Base-by-base conservation (phyloP, 805 yeast species). In the Cyberlindnera americana region DNA sequence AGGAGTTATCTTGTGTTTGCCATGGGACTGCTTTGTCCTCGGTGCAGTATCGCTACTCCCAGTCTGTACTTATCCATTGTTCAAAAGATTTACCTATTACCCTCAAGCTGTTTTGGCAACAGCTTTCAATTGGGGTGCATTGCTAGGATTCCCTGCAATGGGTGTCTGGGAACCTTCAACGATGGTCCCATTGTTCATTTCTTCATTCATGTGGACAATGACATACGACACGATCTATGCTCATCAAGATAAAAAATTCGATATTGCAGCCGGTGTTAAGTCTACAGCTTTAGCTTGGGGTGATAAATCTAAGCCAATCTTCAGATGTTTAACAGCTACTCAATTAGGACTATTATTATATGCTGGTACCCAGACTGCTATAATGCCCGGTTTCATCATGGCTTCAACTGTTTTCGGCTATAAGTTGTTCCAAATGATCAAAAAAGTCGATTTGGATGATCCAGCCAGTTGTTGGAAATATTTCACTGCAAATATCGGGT, bases 281-380 rank as follows among this genome's bases (percentile, higher is more conserved):
- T 86, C 96, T 2, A 89, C 98, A 1, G 99, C 99, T 7, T 72
- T 93, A 50, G 90, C 85, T 3, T 95, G 99, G 99, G 95, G 95
- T 8, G 75, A 73, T 17, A 72, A 76, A 23, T 76, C 96, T 1
- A 89, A 84, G 58, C 72, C 78, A 10, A 77, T 89, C 29, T 69
- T 85, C 53, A 69, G 76, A 32, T 80, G 75, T 1, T 58, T 89
- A 48, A 75, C 87, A 6, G 67, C 69, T 2, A 78, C 78, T 1
- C 99, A 93, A 63, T 69, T 84, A 48, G 74, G 73, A 1, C 61
- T 80, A 28, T 75, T 78, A 46, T 68, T 79, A 3, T 47, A 74
- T 7, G 86, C 95, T 19, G 98, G 97, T 1, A 64, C 81, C 57
- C 80, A 82, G 35, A 84, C 91, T 14, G 39, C 63, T 2, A 43